Conservation (phyloP, 2,329 filamentous ascomycete genomes). For the Aspergillus candidus region DNA sequence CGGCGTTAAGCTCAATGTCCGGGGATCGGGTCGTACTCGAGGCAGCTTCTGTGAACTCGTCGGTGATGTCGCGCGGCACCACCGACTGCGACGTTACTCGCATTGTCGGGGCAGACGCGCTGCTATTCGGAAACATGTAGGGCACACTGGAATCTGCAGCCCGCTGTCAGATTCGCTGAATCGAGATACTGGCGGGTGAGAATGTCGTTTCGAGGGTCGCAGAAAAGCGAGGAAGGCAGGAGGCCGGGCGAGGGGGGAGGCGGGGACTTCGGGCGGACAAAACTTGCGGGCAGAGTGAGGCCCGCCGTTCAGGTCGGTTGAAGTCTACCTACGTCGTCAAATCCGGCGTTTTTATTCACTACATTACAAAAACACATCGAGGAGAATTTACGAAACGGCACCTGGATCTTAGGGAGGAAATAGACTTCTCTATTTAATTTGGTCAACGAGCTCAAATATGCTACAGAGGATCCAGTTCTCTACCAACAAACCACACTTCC, state of each 20-base stretch:
- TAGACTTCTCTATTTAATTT: constrained; percentile 24
- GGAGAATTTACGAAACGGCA: constrained; percentile 5
- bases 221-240: constrained; percentile 5
- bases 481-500: constrained; percentile 16
- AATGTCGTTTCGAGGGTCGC: constrained; percentile 1
- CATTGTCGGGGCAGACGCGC: constrained; percentile 25
- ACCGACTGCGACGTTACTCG: constrained; percentile 33
- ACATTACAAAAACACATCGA: constrained; percentile 5
- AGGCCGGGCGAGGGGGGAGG: constrained; percentile 10
- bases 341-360: constrained; percentile 4
- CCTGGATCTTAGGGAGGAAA: constrained; percentile 11
- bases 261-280: constrained; percentile 17
- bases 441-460: constrained; percentile 27
- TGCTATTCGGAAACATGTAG: constrained; percentile 31
- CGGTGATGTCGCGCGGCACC: constrained; percentile 49
- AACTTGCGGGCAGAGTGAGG: constrained; percentile 11
- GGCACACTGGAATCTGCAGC: constrained; percentile 19
- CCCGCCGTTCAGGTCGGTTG: constrained; percentile 3
- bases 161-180: constrained; percentile 17
- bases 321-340: neutral
- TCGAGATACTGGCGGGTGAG: constrained; percentile 5
- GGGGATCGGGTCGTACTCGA: constrained; percentile 33
- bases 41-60: constrained; percentile 48
- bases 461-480: constrained; percentile 32
- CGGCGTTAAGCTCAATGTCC: neutral